Conservation (phyloP, 371 early-diverging fungal genomes). For the Lichtheimia ornata region DNA sequence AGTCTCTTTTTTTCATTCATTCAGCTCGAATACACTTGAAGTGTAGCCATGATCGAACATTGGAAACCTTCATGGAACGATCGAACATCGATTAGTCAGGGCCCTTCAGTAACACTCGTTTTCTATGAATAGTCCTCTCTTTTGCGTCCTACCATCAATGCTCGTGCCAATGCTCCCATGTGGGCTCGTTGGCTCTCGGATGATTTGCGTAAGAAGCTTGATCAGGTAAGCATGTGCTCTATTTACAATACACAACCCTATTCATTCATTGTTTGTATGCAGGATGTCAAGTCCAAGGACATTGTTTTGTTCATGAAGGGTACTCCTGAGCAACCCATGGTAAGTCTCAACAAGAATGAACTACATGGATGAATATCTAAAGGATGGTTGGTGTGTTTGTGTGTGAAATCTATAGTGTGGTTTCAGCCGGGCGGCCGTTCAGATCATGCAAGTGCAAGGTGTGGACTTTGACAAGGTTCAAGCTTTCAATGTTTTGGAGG, state of each 20-base stretch:
- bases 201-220: conserved; percentile 65
- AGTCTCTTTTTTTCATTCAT: conserved; percentile 5
- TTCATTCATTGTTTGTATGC: neutral
- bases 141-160: conserved; percentile 34
- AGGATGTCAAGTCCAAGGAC: conserved; percentile 72
- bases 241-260: neutral
- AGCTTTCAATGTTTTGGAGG: conserved; percentile 86
- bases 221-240: conserved; percentile 37
- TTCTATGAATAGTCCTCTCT: conserved; percentile 31
- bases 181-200: conserved; percentile 84
- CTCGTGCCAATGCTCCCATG: conserved; percentile 29
- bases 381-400: too few relatives aligned
- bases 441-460: conserved; percentile 86
- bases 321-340: conserved; percentile 85
- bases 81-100: neutral
- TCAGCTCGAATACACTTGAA: neutral
- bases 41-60: neutral
- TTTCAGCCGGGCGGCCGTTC: conserved; percentile 89
- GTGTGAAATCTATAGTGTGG: conserved; percentile 76
- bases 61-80: neutral
- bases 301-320: conserved; percentile 96
- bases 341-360: conserved; percentile 21
- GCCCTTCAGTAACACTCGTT: neutral
- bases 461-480: conserved; percentile 72
- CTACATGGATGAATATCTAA: neutral